Evolutionary conservation across 2,329 filamentous ascomycete genomes (phyloP).

Genomic region (Tolypocladium paradoxum): DNA sequence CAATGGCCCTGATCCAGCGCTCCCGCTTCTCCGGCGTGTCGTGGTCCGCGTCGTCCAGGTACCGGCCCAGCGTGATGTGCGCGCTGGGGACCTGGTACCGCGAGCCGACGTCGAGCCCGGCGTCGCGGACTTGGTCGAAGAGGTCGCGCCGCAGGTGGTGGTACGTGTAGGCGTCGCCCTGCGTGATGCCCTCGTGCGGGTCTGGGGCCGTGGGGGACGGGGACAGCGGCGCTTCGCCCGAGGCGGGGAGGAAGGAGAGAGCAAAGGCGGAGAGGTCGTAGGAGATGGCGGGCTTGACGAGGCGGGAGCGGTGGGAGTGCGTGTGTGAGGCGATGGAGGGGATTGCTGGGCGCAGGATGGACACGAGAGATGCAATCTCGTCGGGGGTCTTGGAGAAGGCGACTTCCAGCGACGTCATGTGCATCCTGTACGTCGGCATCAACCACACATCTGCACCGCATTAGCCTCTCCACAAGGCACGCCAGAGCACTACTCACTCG

Average conservation of each 20-base stretch:
- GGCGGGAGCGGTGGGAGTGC: constrained; percentile 54
- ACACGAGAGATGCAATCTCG: constrained; percentile 56
- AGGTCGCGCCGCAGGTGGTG: constrained; percentile 81
- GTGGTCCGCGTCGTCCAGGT: constrained; percentile 58
- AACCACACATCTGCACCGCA: constrained; percentile 81
- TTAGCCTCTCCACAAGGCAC: no score
- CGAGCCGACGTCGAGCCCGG: constrained; percentile 61
- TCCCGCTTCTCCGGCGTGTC: constrained; percentile 45
- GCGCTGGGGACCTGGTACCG: constrained; percentile 83
- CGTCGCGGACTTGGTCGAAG: constrained; percentile 47
- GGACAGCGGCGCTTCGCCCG: constrained; percentile 40
- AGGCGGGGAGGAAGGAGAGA: constrained; percentile 74
- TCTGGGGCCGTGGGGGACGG: constrained; percentile 29
- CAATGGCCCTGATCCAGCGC: constrained; percentile 58
- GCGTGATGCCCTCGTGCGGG: constrained; percentile 21
- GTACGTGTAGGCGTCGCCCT: constrained; percentile 66
- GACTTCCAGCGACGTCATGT: constrained; percentile 78
- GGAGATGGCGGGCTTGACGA: constrained; percentile 73
- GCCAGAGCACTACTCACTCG: constrained; percentile 47
- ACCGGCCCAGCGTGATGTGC: constrained; percentile 79
- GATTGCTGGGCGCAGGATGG: constrained; percentile 44
- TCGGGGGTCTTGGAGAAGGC: constrained; percentile 64
- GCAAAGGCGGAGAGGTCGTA: constrained; percentile 81
- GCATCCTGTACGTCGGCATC: constrained; percentile 68
- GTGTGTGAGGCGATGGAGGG: constrained; percentile 55